Percentiles rank a stretch among this genome's conserved stretches.
These are phyloP conservation scores for Heritiera littoralis DNA, from an alignment of 345 rosid genomes.

Conservation along the genomic window DNA sequence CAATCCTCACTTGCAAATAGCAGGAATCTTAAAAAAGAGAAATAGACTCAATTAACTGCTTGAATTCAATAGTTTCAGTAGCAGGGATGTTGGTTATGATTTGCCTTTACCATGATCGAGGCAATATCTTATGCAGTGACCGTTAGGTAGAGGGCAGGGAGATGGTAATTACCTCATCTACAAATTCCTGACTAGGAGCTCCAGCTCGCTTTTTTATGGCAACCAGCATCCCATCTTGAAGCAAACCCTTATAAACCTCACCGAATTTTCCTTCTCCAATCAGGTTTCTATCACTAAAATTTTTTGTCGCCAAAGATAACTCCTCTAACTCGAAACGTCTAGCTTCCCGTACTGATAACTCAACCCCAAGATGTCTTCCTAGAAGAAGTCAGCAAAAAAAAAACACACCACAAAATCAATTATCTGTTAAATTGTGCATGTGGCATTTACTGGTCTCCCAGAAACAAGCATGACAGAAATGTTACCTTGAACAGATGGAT, in stretches of 20 bases:
- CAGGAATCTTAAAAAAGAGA: neutral
- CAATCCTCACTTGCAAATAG: neutral
- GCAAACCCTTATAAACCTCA: conserved; percentile 88
- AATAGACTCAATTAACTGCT: neutral
- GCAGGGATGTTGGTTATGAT: neutral
- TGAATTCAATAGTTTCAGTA: neutral
- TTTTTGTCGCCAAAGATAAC: conserved; percentile 77
- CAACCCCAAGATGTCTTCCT: conserved; percentile 72
- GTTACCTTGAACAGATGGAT: conserved; percentile 70
- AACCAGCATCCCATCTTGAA: conserved; percentile 87
- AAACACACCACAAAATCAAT: conserved; percentile 16
- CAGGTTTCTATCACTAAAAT: conserved; percentile 67
- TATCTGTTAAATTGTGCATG: conserved; percentile 10
- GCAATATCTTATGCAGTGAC: neutral
- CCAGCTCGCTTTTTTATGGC: conserved; percentile 83
- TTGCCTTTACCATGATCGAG: neutral
- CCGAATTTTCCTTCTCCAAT: conserved; percentile 91
- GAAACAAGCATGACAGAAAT: neutral
- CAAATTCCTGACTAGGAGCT: conserved; percentile 71
- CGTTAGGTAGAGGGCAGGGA: neutral
- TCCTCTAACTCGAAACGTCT: conserved; percentile 85
- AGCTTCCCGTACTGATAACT: conserved; percentile 71
- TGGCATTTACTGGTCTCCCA: neutral
- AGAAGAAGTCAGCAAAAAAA: conserved; percentile 35
- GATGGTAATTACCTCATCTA: conserved; percentile 63